phyloP scores from a whole-genome alignment of 257 asterid species.

The Solanum peruvianum region DNA sequence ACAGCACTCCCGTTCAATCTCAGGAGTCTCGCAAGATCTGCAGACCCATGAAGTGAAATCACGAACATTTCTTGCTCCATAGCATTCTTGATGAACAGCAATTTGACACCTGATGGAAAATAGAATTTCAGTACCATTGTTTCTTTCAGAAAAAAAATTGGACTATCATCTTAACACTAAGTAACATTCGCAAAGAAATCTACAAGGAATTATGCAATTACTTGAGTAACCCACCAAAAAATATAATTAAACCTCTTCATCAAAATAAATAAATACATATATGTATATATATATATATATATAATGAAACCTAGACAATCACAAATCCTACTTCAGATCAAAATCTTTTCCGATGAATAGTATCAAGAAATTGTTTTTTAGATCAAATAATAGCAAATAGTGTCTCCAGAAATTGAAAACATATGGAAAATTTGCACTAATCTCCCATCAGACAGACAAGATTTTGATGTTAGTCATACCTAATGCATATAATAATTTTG shows the following conservation, averaged over 20 bases:
- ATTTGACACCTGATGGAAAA: constrained; percentile 72
- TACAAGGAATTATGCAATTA: not conserved
- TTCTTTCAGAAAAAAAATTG: not conserved
- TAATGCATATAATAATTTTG: constrained; percentile 59
- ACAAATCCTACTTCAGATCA: not conserved
- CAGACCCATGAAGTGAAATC: constrained; percentile 99
- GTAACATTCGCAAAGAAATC: not conserved
- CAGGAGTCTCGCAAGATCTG: constrained; percentile 93
- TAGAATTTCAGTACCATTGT: constrained; percentile 2
- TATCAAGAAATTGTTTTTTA: not conserved
- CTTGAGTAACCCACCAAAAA: not conserved
- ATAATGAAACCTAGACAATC: not conserved
- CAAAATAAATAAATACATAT: not conserved
- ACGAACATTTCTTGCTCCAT: constrained; percentile 88
- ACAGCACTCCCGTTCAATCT: constrained; percentile 91
- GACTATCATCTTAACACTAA: not conserved
- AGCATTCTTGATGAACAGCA: constrained; percentile 99
- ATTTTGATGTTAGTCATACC: constrained; percentile 8
- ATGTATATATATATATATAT: not conserved
- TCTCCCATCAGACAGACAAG: not conserved
- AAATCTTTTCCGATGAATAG: not conserved
- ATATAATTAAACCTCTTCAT: not conserved
- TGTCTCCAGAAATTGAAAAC: not conserved
- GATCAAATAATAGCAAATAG: not conserved
- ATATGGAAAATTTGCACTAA: not conserved